Evolutionary conservation across 2,329 filamentous ascomycete genomes (phyloP).

Genomic region (Colletotrichum lupini): DNA sequence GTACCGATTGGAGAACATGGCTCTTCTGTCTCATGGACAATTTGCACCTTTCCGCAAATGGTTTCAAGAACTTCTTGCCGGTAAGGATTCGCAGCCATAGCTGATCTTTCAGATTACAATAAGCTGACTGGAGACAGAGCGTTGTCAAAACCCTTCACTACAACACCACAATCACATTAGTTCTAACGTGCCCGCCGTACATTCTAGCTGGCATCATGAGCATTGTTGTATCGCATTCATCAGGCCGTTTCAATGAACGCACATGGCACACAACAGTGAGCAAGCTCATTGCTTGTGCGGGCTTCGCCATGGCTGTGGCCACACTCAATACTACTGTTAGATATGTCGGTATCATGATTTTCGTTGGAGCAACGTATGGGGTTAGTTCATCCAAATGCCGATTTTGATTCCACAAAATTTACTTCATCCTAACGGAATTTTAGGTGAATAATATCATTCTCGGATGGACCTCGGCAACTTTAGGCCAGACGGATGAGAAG

Average conservation of each 20-base stretch:
- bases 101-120: neutral
- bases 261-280: conserved; percentile 58
- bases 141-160: conserved; percentile 56
- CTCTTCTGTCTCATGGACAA: conserved; percentile 62
- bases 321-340: conserved; percentile 36
- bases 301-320: conserved; percentile 37
- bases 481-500: conserved; percentile 60
- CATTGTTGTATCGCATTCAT: conserved; percentile 51
- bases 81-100: neutral
- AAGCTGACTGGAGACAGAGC: conserved; percentile 18
- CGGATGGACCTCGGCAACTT: conserved; percentile 52
- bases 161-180: conserved; percentile 55
- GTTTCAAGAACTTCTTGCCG: conserved; percentile 50
- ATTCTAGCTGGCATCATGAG: conserved; percentile 51
- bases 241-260: conserved; percentile 57
- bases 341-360: conserved; percentile 47
- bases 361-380: conserved; percentile 48
- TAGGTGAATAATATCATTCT: conserved; percentile 54
- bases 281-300: conserved; percentile 52
- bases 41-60: conserved; percentile 60
- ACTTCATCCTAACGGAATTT: conserved; percentile 36
- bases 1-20: conserved; percentile 58
- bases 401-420: conserved; percentile 26
- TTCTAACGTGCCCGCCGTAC: conserved; percentile 59
- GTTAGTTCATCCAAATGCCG: conserved; percentile 53